A percentile compares a stretch with the other conserved stretches of the same genome.
Conservation (phyloP, 129 eudicot species). For the Flaveria robusta region DNA sequence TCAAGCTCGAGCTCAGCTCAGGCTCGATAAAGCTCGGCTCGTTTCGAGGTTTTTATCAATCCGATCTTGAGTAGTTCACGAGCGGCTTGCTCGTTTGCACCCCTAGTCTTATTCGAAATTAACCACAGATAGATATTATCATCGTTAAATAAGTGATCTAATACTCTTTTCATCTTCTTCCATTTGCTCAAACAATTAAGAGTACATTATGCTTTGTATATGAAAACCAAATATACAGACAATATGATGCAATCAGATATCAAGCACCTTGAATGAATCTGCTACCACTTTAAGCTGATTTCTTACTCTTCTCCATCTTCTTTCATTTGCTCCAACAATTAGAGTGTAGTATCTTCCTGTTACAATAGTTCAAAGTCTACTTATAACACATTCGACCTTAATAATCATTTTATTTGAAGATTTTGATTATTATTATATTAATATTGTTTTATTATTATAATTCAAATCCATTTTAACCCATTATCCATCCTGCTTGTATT, state of each 20-base stretch:
- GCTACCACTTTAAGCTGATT: slow-evolving; percentile 92
- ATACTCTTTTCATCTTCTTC: no score
- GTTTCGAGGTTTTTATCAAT: no score
- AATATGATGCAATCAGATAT: slow-evolving; percentile 40
- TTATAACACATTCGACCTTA: background rate
- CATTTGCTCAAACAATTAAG: background rate
- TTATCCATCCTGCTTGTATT: background rate
- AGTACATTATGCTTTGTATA: slow-evolving; percentile 30
- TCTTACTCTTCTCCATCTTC: slow-evolving; percentile 78
- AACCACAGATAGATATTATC: no score
- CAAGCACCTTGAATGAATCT: slow-evolving; percentile 81
- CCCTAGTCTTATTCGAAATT: no score
- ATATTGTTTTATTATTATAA: background rate
- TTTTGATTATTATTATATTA: background rate
- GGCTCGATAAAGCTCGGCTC: no score
- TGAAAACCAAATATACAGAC: slow-evolving; percentile 33
- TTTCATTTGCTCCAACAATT: slow-evolving; percentile 81
- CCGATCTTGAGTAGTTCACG: no score
- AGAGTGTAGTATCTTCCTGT: slow-evolving; percentile 95
- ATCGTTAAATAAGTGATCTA: no score
- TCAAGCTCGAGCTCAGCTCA: no score
- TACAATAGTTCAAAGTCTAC: background rate
- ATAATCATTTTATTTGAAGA: background rate
- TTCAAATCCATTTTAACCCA: background rate
- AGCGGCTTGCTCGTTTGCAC: no score